phyloP scores from a whole-genome alignment of 208 protist species.

The Giardia duodenalis region DNA sequence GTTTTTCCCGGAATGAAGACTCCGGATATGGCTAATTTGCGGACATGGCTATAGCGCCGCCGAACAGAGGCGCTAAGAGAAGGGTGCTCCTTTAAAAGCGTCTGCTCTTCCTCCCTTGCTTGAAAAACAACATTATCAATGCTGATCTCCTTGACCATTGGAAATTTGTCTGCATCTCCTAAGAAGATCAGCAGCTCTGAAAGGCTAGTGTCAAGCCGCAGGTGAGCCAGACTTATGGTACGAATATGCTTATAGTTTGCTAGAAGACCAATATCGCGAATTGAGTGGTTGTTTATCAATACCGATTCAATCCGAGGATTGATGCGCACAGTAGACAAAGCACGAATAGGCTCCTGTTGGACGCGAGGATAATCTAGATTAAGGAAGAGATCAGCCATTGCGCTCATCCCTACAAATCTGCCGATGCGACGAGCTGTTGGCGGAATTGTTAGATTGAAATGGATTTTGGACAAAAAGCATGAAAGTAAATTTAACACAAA shows the following conservation, averaged over 20 bases:
- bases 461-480: too few species aligned
- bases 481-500: too few species aligned
- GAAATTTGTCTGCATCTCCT: background rate
- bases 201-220: background rate
- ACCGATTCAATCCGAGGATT: background rate
- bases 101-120: too few species aligned
- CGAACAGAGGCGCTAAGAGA: background rate
- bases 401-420: too few species aligned
- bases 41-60: background rate
- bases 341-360: background rate
- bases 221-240: background rate
- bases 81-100: too few species aligned
- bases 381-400: background rate
- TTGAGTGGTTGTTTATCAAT: background rate
- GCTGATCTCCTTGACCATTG: background rate
- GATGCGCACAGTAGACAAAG: background rate
- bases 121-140: background rate
- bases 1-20: background rate
- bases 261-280: background rate
- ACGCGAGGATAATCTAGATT: background rate
- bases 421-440: too few species aligned
- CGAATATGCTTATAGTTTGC: background rate
- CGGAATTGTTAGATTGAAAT: too few species aligned
- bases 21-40: background rate
- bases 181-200: background rate